These are phyloP conservation scores for Arthrinium puccinioides DNA, from an alignment of 2,329 filamentous ascomycete species.

Conservation along the genomic window DNA sequence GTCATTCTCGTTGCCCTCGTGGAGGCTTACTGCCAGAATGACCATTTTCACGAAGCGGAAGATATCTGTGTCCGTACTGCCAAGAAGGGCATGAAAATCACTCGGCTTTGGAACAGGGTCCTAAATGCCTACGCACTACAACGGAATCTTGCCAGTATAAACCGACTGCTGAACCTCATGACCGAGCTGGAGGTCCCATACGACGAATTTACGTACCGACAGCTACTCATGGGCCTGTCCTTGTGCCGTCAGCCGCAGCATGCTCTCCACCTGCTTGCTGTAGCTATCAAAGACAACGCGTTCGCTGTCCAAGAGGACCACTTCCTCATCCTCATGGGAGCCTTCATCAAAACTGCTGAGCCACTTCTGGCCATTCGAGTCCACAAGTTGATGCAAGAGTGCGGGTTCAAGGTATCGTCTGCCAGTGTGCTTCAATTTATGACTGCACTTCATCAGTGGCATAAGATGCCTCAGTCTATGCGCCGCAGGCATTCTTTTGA, in stretches of 20 bases:
- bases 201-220: slow-evolving; percentile 41
- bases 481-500: neutral
- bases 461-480: slow-evolving; percentile 15
- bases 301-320: slow-evolving; percentile 41
- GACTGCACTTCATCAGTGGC: slow-evolving; percentile 30
- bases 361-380: slow-evolving; percentile 33
- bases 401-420: slow-evolving; percentile 34
- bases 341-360: slow-evolving; percentile 39
- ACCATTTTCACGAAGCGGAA: slow-evolving; percentile 47
- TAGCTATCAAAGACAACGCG: slow-evolving; percentile 32
- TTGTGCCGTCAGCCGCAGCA: slow-evolving; percentile 41
- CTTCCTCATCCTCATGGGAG: slow-evolving; percentile 45
- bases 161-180: slow-evolving; percentile 43
- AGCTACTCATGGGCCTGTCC: slow-evolving; percentile 41
- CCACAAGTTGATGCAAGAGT: slow-evolving; percentile 33
- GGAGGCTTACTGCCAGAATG: slow-evolving; percentile 57
- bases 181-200: slow-evolving; percentile 36
- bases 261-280: slow-evolving; percentile 40
- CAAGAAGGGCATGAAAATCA: slow-evolving; percentile 40
- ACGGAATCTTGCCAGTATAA: slow-evolving; percentile 43
- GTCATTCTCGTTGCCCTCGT: slow-evolving; percentile 60
- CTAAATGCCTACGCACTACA: slow-evolving; percentile 61
- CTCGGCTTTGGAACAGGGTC: slow-evolving; percentile 72
- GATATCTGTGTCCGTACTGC: slow-evolving; percentile 51
- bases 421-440: slow-evolving; percentile 34